These are phyloP conservation scores for Thelonectria blattea DNA, from an alignment of 2,329 filamentous ascomycete genomes.

Conservation along the genomic window DNA sequence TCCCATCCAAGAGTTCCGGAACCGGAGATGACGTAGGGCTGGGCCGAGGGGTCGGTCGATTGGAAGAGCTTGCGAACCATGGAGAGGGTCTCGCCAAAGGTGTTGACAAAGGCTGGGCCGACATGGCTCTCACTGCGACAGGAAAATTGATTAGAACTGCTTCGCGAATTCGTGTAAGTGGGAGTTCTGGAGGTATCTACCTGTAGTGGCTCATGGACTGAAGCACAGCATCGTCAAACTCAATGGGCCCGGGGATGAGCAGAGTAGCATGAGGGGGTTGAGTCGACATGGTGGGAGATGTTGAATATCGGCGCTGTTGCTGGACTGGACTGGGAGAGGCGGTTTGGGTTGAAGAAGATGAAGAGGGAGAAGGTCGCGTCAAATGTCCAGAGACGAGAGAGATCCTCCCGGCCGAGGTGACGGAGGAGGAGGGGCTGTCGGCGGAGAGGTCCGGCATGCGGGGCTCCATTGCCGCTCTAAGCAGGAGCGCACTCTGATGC, in stretches of 20 bases:
- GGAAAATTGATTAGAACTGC: constrained; percentile 14
- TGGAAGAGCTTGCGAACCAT: constrained; percentile 95
- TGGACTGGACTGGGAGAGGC: constrained; percentile 18
- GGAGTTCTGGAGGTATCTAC: constrained; percentile 52
- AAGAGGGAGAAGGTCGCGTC: constrained; percentile 26
- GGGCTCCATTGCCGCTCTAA: constrained; percentile 42
- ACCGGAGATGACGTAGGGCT: constrained; percentile 92
- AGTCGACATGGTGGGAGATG: constrained; percentile 60
- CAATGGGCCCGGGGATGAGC: constrained; percentile 96
- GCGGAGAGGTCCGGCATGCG: constrained; percentile 39
- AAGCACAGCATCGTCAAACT: constrained; percentile 97
- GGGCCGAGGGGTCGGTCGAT: constrained; percentile 78
- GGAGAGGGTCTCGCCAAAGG: constrained; percentile 87
- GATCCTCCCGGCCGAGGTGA: constrained; percentile 38
- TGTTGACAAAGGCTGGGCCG: constrained; percentile 83
- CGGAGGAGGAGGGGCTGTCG: constrained; percentile 41
- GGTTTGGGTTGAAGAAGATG: constrained; percentile 24
- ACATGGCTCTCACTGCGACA: constrained; percentile 85
- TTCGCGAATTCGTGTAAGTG: not conserved
- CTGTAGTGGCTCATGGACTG: constrained; percentile 95
- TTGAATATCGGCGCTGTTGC: constrained; percentile 33
- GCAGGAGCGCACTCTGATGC: constrained; percentile 25
- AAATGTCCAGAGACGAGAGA: constrained; percentile 39
- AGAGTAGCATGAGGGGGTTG: constrained; percentile 72
- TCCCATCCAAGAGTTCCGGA: constrained; percentile 98